Percentiles rank a stretch among this genome's conserved stretches.
Conservation (phyloP, 345 rosid species). For the Salix purpurea region DNA sequence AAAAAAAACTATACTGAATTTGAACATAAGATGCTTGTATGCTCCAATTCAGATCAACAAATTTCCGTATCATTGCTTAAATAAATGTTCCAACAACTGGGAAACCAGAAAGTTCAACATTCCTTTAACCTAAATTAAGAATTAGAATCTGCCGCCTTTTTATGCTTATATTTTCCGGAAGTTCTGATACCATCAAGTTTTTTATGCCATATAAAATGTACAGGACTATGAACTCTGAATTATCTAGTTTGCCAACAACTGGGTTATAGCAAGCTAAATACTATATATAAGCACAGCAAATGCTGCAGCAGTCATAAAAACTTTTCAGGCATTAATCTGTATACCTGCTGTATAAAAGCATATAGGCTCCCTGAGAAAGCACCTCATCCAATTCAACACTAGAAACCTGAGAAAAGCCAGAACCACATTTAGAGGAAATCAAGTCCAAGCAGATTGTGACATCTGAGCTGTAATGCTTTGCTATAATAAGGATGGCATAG, state of each 20-base stretch:
- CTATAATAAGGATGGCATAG: background rate
- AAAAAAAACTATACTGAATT: background rate
- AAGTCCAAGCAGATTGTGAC: background rate
- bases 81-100: background rate
- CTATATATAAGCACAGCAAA: background rate
- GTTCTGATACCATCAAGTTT: background rate
- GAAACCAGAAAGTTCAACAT: background rate
- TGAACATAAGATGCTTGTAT: background rate
- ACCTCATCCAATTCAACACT: conserved; percentile 76
- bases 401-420: conserved; percentile 47
- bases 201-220: background rate
- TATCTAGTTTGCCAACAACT: background rate
- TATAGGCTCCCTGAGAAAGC: conserved; percentile 89
- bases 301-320: background rate
- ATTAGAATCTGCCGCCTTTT: background rate
- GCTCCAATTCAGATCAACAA: background rate
- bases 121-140: background rate
- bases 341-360: conserved; percentile 96
- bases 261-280: background rate
- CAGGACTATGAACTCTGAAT: background rate
- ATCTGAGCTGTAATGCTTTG: background rate
- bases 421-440: conserved; percentile 9
- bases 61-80: background rate
- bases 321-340: background rate
- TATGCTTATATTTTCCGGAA: background rate